These are phyloP conservation scores for Circinella minor DNA, from an alignment of 371 early-diverging fungal species.

Conservation along the genomic window DNA sequence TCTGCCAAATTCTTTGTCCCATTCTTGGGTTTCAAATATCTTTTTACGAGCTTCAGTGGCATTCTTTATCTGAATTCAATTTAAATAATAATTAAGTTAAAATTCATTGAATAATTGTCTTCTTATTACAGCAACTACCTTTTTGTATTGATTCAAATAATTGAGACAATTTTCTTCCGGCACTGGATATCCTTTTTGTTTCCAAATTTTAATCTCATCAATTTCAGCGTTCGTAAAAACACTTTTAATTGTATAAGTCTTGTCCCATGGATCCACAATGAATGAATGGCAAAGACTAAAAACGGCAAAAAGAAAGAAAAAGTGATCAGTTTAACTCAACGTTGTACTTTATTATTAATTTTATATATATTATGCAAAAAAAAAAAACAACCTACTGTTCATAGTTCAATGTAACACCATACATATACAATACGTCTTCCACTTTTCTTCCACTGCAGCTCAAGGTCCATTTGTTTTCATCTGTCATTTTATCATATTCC, in stretches of 20 bases:
- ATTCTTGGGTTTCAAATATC: neutral
- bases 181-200: neutral
- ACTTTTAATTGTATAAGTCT: neutral
- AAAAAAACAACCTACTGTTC: neutral
- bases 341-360: too few relatives aligned
- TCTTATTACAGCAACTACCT: neutral
- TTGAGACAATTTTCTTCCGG: neutral
- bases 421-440: neutral
- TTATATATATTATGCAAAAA: neutral
- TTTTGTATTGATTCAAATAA: neutral
- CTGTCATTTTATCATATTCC: neutral
- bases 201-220: neutral
- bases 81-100: neutral
- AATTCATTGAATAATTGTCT: too few relatives aligned
- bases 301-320: neutral
- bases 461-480: constrained; percentile 1
- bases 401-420: neutral
- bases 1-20: neutral
- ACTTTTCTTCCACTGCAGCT: neutral
- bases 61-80: neutral
- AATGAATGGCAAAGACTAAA: constrained; percentile 7
- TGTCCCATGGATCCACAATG: neutral
- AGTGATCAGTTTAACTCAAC: too few relatives aligned
- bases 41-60: neutral
- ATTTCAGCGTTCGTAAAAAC: neutral